phyloP scores from a whole-genome alignment of 225 moss, liverwort and hornwort genomes.

The Straminergon stramineum region DNA sequence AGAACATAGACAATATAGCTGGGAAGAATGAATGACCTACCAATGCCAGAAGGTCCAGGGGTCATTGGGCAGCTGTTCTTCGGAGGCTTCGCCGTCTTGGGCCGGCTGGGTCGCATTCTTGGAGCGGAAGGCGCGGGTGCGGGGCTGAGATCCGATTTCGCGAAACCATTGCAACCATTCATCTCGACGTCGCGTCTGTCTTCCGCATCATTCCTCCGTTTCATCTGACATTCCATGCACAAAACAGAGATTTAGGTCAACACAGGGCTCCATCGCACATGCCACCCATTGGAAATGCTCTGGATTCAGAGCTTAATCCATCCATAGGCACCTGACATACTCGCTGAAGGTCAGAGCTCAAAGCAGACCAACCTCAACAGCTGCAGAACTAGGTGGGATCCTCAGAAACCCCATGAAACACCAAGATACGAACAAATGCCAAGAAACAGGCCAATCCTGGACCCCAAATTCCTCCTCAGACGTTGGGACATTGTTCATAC shows the following conservation, averaged over 20 bases:
- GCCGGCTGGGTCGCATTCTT: conserved; percentile 49
- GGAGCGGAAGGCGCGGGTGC: conserved; percentile 36
- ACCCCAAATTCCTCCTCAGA: neutral
- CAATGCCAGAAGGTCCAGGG: conserved; percentile 43
- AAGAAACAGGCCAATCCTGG: neutral
- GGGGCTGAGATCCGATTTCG: conserved; percentile 42
- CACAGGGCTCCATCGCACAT: neutral
- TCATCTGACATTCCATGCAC: conserved; percentile 20
- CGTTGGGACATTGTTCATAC: neutral
- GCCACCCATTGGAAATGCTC: neutral
- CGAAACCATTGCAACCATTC: conserved; percentile 51
- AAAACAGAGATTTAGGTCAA: neutral
- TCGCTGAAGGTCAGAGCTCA: neutral
- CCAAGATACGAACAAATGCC: conserved; percentile 6
- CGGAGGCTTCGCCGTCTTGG: conserved; percentile 53
- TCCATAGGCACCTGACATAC: neutral
- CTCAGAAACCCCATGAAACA: neutral
- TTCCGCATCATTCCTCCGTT: conserved; percentile 38
- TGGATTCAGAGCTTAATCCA: neutral
- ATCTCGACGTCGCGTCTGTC: conserved; percentile 50
- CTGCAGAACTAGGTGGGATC: neutral
- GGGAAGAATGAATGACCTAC: neutral
- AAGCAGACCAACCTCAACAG: neutral
- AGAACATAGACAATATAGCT: neutral
- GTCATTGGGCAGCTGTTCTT: conserved; percentile 58